These are phyloP conservation scores for Colletotrichum higginsianum DNA, from an alignment of 2,329 filamentous ascomycete species.

Conservation along the genomic window DNA sequence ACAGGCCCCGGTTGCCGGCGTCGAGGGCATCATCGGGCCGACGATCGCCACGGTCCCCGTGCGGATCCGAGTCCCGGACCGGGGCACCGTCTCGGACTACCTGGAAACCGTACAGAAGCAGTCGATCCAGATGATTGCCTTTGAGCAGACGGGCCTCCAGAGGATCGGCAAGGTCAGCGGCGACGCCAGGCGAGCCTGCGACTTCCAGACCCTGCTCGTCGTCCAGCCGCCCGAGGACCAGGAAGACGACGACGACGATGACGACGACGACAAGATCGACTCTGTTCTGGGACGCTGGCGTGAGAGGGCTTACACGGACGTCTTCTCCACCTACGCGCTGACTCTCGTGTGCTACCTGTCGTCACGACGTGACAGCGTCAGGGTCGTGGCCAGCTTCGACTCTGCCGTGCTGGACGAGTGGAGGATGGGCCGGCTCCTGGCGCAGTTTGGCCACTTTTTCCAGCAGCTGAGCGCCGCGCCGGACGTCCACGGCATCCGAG, in stretches of 20 bases:
- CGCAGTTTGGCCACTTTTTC: neutral
- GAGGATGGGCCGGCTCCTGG: neutral
- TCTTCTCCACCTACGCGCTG: constrained; percentile 7
- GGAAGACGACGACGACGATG: neutral
- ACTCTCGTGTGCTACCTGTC: neutral
- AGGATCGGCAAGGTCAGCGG: constrained; percentile 44
- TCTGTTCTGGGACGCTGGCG: neutral
- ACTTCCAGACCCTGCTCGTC: constrained; percentile 44
- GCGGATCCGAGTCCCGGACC: constrained; percentile 50
- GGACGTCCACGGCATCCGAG: neutral
- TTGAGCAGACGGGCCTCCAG: constrained; percentile 47
- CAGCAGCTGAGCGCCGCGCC: neutral
- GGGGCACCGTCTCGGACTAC: constrained; percentile 44
- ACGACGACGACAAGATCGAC: neutral
- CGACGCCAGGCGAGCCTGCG: constrained; percentile 40
- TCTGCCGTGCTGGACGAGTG: neutral
- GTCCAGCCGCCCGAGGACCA: constrained; percentile 15
- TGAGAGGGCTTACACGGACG: neutral
- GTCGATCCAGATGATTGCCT: constrained; percentile 44
- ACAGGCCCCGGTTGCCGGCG: constrained; percentile 42
- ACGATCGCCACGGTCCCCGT: constrained; percentile 47
- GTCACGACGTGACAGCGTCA: neutral
- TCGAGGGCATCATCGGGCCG: constrained; percentile 45
- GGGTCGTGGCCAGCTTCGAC: constrained; percentile 25
- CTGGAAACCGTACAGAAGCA: constrained; percentile 39